phyloP scores from a whole-genome alignment of 495 filamentous ascomycete species.

The Tuber indicum region DNA sequence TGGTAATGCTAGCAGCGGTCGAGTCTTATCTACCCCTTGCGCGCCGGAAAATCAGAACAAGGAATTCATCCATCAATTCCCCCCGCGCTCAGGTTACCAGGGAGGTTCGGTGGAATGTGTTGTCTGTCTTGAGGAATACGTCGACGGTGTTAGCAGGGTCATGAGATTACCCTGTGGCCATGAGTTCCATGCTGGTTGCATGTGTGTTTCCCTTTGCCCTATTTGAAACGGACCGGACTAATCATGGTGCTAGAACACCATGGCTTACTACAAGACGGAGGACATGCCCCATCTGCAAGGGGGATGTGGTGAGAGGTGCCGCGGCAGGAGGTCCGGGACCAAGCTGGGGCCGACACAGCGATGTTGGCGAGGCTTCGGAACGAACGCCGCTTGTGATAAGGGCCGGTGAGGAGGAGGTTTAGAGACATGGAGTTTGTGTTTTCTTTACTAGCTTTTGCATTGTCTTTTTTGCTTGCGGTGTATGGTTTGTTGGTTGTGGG shows the following conservation, averaged over 20 bases:
- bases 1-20: background rate
- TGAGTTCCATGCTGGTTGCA: conserved; percentile 97
- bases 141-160: conserved; percentile 86
- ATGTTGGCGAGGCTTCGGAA: conserved; percentile 29
- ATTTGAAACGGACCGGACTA: conserved; percentile 9
- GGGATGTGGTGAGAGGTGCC: conserved; percentile 65
- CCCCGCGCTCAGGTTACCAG: conserved; percentile 5
- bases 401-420: conserved; percentile 24
- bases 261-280: conserved; percentile 92
- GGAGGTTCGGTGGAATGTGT: conserved; percentile 88
- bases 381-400: conserved; percentile 35
- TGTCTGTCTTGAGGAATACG: conserved; percentile 95
- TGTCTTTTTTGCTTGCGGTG: conserved; percentile 1
- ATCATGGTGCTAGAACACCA: conserved; percentile 64
- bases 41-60: conserved; percentile 43
- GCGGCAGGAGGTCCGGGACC: conserved; percentile 19
- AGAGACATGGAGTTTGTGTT: conserved; percentile 4
- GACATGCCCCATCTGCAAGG: conserved; percentile 97
- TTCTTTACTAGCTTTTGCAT: background rate
- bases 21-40: background rate
- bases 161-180: conserved; percentile 99
- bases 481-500: background rate
- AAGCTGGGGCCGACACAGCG: conserved; percentile 41
- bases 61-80: conserved; percentile 61
- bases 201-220: conserved; percentile 59